Conservation (phyloP, 192 early-diverging fungal species). For the Piromyces sp. region DNA sequence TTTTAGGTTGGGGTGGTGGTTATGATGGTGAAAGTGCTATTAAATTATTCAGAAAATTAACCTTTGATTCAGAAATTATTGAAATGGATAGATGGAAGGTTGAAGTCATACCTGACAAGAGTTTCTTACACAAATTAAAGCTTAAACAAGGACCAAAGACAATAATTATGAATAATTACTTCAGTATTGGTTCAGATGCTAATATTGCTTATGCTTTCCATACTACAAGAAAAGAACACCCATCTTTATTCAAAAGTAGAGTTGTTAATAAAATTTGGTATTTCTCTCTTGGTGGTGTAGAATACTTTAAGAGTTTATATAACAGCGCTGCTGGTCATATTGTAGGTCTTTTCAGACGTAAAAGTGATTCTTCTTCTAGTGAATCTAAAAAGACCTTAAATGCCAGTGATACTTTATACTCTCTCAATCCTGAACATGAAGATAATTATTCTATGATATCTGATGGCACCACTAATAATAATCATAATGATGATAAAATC, state of each 20-base stretch:
- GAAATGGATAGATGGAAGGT: constrained; percentile 5
- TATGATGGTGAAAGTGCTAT: not conserved
- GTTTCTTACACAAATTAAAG: not conserved
- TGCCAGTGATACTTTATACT: no score
- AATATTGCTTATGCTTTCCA: constrained; percentile 1
- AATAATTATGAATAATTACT: not conserved
- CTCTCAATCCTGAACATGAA: no score
- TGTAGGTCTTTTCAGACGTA: no score
- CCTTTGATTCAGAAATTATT: not conserved
- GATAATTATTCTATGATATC: no score
- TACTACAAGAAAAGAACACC: not conserved
- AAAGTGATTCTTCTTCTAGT: no score
- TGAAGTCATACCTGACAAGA: not conserved
- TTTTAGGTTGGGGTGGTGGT: constrained; percentile 10
- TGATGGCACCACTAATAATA: no score
- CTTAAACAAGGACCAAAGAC: not conserved
- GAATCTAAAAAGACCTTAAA: no score
- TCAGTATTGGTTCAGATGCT: constrained; percentile 2
- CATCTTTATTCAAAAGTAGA: not conserved
- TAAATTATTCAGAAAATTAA: not conserved
- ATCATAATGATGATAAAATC: not conserved
- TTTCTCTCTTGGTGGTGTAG: not conserved
- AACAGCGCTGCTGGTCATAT: not conserved
- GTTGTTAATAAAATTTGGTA: not conserved
- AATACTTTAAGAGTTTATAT: not conserved